Base-by-base conservation (phyloP, 345 rosid species). In the Hirschfeldia incana region DNA sequence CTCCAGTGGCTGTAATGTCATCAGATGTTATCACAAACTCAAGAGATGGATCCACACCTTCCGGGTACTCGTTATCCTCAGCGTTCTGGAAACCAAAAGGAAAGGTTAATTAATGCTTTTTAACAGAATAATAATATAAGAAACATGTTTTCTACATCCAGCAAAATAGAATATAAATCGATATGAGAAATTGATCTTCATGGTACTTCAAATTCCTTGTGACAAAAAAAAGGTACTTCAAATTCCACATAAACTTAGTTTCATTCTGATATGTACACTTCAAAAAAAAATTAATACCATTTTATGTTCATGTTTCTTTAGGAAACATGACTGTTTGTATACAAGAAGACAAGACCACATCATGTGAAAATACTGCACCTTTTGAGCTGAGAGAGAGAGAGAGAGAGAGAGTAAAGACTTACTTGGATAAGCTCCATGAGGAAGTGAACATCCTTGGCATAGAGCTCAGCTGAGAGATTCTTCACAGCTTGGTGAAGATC, bases 341-440 rank as follows among this genome's bases (percentile, higher is more conserved):
- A 37, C 44, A 37, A 8, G 44, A 37, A 7, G 44, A 37, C 44
- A 37, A 9, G 44, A 8, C 44, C 44, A 37, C 44, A 8, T 37
- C 2, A 37, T 8, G 44, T 37, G 44, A 37, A 37, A 37, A 37
- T 37, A 37, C 2, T 37, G 37, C 37, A 34, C 21, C 21, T 21
- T 34, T 34, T 34, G 37, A 34, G 37, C 37, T 34, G 37, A 34
- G 37, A 34, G 44, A 49, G 69, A 34, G 44, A 49, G 69, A 34
- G 44, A 49, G 69, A 21, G 21, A 21, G 21, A 34, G 44, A 49
- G 69, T 8, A 46, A 6, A 65, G 13, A 60, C 37, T 29, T 36
- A 81, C 94, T 89, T 90, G 92, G 9, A 90, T 86, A 2, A 90
- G 88, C 29, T 90, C 92, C 95, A 90, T 89, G n/a, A 90, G 86